Base-by-base conservation (phyloP, 1,284 basidiomycete genomes). In the Puccinia triticina region DNA sequence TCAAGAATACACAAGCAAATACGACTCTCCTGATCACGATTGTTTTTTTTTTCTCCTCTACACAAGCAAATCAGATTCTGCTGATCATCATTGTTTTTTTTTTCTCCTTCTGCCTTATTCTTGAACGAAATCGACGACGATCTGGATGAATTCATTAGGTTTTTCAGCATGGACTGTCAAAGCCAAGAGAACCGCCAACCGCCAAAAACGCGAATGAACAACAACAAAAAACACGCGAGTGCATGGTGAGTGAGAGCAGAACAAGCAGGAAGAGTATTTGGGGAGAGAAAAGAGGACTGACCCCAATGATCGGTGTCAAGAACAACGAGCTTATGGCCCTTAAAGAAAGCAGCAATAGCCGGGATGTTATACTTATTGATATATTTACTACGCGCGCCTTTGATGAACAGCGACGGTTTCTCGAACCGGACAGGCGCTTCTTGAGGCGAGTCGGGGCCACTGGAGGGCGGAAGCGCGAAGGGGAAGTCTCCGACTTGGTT, bases 231-330 rank as follows among this genome's bases (percentile, higher is more conserved):
- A 2, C 4, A 26, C 23, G 43, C 10, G 14, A 37, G 64, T 32
- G 26, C 10, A 7, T 2, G 32, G 37, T 67, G 37, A 61, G 16
- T 29, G 10, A 57, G 21, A 29, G 16, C n/a, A 29, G 55, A 57
- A 12, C 40, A 43, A 43, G 40, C 12, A 43, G 12, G 40, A 43
- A 43, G 40, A 43, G 40, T 43, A 12, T 43, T 43, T 43, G 12
- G 12, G 12, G 12, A 69, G 16, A 73, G 34, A 2, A 55, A 37
- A 37, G 21, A 34, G 26, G 2, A 77, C 81, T 53, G 4, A 82
- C 81, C 81, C 81, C 81, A 82, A 61, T 82, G 81, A 77, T 66
- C 81, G 57, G 66, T 75, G 48, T 82, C 74, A 8, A 82, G 55
- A 26, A 46, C 37, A 7, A 77, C 53, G 10, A 82, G n/a, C 18